Evolutionary conservation across 2,329 filamentous ascomycete genomes (phyloP), one percentile per base, ranked within the genome.

Genomic region (Ophiostoma piceae): DNA sequence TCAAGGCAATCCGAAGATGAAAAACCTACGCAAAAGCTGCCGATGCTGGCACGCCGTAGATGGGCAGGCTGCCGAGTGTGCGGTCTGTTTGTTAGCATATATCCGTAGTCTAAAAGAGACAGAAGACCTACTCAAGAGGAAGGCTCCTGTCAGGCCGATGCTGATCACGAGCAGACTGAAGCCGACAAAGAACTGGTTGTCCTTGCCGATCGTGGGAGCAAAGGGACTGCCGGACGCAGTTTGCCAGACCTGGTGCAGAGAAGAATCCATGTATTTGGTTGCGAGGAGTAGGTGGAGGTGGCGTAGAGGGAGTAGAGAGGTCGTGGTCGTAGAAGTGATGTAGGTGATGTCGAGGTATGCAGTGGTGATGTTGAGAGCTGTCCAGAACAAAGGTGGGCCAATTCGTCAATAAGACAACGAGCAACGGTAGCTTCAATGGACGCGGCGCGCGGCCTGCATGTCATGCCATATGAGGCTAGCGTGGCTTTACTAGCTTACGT

Each of bases 171-270:
- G 84, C 72, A 97, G 85, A 69, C 84, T 78, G 80, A 94, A 94
- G 77, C 88, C 94, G 74, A 97, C 83, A 74, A 87, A 82, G 83
- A 97, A 95, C 75, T 98, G 95, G 78, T 83, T 88, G 77, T 88
- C 86, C 83, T 98, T 98, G 79, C 86, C 86, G 76, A 98, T 82
- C 71, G 88, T 79, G 72, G 94, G 93, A 75, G 89, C 81, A 83
- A 95, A 98, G 73, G 93, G 92, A 83, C 88, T 91, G 85, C 88
- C 87, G 81, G 91, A 87, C 83, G 94, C 92, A 85, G 92, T 91
- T 85, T 96, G 90, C 94, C 94, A 98, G 83, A 96, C 86, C 80
- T 95, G 88, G 82, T 90, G 88, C 80, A 96, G 84, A 84, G 91
- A 92, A 77, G 88, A 87, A 87, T 91, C 89, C 89, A 92, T 91